These are phyloP conservation scores for Geotrichum cucujoidarum DNA, from an alignment of 1,139 yeast genomes.

Conservation along the genomic window DNA sequence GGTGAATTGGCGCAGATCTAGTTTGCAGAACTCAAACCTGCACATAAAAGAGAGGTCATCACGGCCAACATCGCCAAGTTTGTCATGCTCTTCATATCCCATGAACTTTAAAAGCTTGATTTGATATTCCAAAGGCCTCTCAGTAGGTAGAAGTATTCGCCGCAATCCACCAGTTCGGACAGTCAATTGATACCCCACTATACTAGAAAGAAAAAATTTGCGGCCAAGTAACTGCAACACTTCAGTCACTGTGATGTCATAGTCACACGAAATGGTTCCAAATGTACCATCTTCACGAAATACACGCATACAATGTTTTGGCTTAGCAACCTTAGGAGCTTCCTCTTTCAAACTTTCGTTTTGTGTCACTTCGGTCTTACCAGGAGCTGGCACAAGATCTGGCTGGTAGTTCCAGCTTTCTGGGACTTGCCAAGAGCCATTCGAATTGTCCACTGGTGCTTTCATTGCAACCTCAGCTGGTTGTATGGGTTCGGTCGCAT, in stretches of 20 bases:
- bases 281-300: constrained; percentile 79
- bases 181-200: constrained; percentile 72
- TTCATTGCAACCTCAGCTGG: constrained; percentile 1
- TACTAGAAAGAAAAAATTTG: constrained; percentile 69
- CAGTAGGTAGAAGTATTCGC: constrained; percentile 65
- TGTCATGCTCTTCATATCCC: constrained; percentile 77
- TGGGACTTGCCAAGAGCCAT: constrained; percentile 19
- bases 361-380: constrained; percentile 6
- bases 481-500: neutral
- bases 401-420: constrained; percentile 20
- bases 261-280: constrained; percentile 69
- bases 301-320: constrained; percentile 62
- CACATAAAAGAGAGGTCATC: constrained; percentile 84
- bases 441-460: constrained; percentile 15
- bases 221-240: constrained; percentile 62
- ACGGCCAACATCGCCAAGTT: constrained; percentile 72
- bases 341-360: constrained; percentile 12
- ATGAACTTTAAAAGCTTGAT: constrained; percentile 65
- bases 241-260: constrained; percentile 73
- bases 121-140: constrained; percentile 75
- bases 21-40: constrained; percentile 64
- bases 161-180: constrained; percentile 74
- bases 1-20: constrained; percentile 44
- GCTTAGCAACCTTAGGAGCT: constrained; percentile 1
- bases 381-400: constrained; percentile 12